phyloP scores from a whole-genome alignment of 768 basidiomycete genomes.

The Suillus lakei region DNA sequence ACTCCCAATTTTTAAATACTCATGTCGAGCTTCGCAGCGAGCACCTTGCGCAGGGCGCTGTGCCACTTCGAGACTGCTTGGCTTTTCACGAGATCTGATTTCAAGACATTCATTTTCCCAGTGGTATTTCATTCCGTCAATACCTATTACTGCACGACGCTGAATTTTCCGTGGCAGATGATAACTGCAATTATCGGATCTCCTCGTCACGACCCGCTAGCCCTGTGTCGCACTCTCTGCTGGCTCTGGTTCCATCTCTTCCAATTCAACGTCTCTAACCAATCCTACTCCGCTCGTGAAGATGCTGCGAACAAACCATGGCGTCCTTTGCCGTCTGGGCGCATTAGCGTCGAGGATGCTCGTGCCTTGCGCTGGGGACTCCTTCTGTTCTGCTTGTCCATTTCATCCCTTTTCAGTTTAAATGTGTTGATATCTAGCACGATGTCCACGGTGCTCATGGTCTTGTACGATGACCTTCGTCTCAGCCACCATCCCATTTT shows the following conservation, averaged over 20 bases:
- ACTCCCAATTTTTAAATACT: no score
- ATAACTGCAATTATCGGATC: conserved; percentile 10
- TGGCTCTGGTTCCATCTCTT: conserved; percentile 41
- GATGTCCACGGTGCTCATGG: conserved; percentile 25
- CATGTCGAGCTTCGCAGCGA: no score
- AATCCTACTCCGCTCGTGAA: conserved; percentile 30
- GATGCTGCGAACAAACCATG: conserved; percentile 40
- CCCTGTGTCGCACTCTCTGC: conserved; percentile 1
- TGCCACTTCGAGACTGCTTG: conserved; percentile 30
- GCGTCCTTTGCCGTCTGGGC: conserved; percentile 42
- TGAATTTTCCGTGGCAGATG: conserved; percentile 7
- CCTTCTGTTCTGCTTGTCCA: conserved; percentile 29
- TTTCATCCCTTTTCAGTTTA: conserved; percentile 25
- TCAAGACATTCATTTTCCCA: conserved; percentile 40
- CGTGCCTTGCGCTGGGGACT: conserved; percentile 37
- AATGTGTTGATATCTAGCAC: conserved; percentile 22
- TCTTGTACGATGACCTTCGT: conserved; percentile 37
- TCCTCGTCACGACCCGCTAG: background rate
- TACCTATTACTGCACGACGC: background rate
- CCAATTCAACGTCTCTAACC: conserved; percentile 40
- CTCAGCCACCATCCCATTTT: conserved; percentile 30
- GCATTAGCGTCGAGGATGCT: conserved; percentile 30
- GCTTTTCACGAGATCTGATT: conserved; percentile 42
- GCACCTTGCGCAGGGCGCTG: no score
- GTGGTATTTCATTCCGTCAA: conserved; percentile 25